Base-by-base conservation (phyloP, 108 stramenopile species). In the Cyclotella kingstonii region DNA sequence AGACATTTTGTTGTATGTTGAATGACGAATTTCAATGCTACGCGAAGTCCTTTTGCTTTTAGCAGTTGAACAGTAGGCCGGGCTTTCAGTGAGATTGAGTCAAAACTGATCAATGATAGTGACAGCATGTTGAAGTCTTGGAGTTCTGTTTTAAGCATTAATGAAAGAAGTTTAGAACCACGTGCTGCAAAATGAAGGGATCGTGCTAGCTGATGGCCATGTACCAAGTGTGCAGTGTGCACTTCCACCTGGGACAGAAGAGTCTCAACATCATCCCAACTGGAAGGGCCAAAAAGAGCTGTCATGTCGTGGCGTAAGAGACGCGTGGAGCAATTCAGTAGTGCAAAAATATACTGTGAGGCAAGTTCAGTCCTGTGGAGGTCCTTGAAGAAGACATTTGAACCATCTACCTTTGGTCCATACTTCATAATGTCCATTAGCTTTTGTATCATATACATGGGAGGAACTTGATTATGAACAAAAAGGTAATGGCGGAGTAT, bases 391-490 rank as follows among this genome's bases (percentile, higher is more conserved):
- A 49, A 71, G 6, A 76, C 33, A 30, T 42, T 61, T 23, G 45
- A 56, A 38, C 75, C 75, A 19, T 76, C 75, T 14, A 63, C 63
- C 45, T 76, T 70, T 5, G 75, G 75, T 14, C 75, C 75, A 5
- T 35, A 57, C 6, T 63, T 70, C 63, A 76, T 70, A 29, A 76
- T 31, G 31, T 71, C 63, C 55, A 69, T 41, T 14, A 71, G 39
- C 36, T 70, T 76, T 55, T 62, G 61, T 19, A 57, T 30, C 39
- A 41, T 56, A 26, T 56, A 39, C 10, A 0, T 36, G 28, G 29
- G 25, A 5, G 55, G 55, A 12, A 56, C 55, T 31, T 31, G 39
- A 28, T 68, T 38, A 22, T 73, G 73, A 63, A 73, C 23, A 40
- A 8, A 53, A 10, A 68, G 30, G 35, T 61, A 30, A 62, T 73